Evolutionary conservation across 2,329 filamentous ascomycete genomes (phyloP).

Genomic region (Fonsecaea pedrosoi): DNA sequence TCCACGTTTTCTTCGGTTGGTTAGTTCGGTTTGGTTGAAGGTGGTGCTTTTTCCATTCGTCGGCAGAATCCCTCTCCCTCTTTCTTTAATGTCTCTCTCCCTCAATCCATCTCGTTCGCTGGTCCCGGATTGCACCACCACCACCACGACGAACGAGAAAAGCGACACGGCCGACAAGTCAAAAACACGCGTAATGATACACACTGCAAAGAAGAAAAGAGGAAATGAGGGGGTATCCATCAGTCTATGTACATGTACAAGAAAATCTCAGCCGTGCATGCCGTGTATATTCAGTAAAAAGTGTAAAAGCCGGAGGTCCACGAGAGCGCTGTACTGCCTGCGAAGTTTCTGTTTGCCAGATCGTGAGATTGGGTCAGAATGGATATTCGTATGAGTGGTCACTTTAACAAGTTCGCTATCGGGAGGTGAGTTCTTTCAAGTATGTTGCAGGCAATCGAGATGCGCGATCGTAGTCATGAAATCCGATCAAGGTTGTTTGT

Average conservation of each 20-base stretch:
- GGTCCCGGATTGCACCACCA: not conserved
- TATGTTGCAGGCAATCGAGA: not conserved
- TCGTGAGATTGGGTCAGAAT: not conserved
- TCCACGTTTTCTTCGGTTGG: too few relatives aligned
- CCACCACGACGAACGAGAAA: not conserved
- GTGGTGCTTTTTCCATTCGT: too few relatives aligned
- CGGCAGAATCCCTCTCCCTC: too few relatives aligned
- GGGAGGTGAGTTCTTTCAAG: not conserved
- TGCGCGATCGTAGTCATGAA: not conserved
- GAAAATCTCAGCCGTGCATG: not conserved
- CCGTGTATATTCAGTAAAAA: not conserved
- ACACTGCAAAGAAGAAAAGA: not conserved
- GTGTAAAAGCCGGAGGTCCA: not conserved
- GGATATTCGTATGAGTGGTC: not conserved
- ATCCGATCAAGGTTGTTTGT: not conserved
- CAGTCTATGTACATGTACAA: constrained; percentile 5
- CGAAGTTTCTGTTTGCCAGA: not conserved
- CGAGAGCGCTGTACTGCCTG: not conserved
- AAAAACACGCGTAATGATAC: not conserved
- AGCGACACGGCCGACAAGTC: not conserved
- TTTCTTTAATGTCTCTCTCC: too few relatives aligned
- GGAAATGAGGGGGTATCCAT: not conserved
- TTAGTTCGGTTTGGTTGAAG: too few relatives aligned
- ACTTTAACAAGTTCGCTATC: not conserved
- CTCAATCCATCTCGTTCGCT: too few relatives aligned